Evolutionary conservation across 2,329 filamentous ascomycete genomes (phyloP).

Genomic region (Trichoderma cornu-damae): DNA sequence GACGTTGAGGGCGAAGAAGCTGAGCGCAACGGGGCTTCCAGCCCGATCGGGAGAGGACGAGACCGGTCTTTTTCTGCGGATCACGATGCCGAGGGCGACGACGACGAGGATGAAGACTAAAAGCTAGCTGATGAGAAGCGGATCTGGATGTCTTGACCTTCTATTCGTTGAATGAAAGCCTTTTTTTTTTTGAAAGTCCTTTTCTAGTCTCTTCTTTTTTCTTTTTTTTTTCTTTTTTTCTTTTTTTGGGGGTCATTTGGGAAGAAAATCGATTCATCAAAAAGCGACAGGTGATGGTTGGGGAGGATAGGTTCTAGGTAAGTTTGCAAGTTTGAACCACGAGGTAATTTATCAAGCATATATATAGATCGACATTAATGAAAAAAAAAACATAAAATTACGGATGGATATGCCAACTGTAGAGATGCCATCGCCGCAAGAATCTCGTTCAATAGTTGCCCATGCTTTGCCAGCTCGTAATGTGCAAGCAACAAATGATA

Average conservation of each 20-base stretch:
- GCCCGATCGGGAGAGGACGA: conserved; percentile 21
- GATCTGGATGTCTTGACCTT: background rate
- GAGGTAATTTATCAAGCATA: background rate
- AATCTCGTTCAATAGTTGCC: background rate
- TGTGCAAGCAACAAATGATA: too few species aligned
- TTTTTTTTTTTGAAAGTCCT: background rate
- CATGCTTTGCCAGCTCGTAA: too few species aligned
- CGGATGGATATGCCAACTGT: too few species aligned
- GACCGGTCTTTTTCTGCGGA: conserved; percentile 34
- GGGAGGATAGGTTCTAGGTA: too few species aligned
- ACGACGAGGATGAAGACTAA: conserved; percentile 28
- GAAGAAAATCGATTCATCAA: background rate
- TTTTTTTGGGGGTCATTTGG: background rate
- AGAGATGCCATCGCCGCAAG: background rate
- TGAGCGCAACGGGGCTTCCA: conserved; percentile 24
- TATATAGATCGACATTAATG: conserved; percentile 18
- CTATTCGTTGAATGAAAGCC: background rate
- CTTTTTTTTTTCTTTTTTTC: background rate
- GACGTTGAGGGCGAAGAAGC: conserved; percentile 29
- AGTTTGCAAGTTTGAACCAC: too few species aligned
- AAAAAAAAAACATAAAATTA: too few species aligned
- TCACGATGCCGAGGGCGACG: conserved; percentile 45
- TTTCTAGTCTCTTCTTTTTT: background rate
- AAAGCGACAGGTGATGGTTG: too few species aligned
- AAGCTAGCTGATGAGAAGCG: background rate